A percentile compares a stretch with the other conserved stretches of the same genome.
Evolutionary conservation across 176 grass and related monocot genomes (phyloP).

Genomic region (Carex littledalei): DNA sequence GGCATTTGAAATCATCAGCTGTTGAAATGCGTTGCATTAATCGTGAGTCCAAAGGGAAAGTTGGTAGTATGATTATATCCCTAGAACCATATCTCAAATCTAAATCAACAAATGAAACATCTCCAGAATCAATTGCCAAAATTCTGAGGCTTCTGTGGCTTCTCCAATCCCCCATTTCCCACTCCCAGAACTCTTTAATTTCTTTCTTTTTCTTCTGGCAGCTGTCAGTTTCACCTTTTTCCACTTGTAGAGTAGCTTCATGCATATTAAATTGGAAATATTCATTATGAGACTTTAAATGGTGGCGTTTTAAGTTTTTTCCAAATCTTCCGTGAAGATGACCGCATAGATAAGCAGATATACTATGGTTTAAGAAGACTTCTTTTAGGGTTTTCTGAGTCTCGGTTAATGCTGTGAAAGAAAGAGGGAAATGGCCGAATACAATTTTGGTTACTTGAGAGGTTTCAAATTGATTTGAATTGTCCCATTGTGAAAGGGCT

Average conservation of each 20-base stretch:
- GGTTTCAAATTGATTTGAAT: slow-evolving; percentile 32
- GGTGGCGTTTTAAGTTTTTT: slow-evolving; percentile 87
- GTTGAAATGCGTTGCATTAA: slow-evolving; percentile 82
- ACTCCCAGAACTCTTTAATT: slow-evolving; percentile 86
- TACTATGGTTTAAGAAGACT: slow-evolving; percentile 75
- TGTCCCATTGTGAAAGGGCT: slow-evolving; percentile 64
- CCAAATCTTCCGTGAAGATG: slow-evolving; percentile 94
- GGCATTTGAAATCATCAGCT: slow-evolving; percentile 54
- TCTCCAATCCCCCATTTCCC: slow-evolving; percentile 99
- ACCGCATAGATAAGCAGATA: slow-evolving; percentile 78
- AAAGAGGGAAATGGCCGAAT: slow-evolving; percentile 79
- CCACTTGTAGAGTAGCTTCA: slow-evolving; percentile 19
- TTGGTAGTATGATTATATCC: slow-evolving; percentile 75
- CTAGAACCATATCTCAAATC: slow-evolving; percentile 84
- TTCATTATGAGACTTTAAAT: slow-evolving; percentile 28
- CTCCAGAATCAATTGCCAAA: slow-evolving; percentile 81
- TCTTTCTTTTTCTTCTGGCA: slow-evolving; percentile 46
- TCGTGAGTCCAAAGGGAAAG: slow-evolving; percentile 91
- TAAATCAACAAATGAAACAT: slow-evolving; percentile 86
- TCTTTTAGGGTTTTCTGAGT: slow-evolving; percentile 71
- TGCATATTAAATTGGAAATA: slow-evolving; percentile 86
- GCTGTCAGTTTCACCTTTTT: slow-evolving; percentile 27
- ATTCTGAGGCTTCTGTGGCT: slow-evolving; percentile 66
- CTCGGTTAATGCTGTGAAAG: slow-evolving; percentile 81
- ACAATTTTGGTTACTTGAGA: slow-evolving; percentile 53